Evolutionary conservation across 2,329 filamentous ascomycete species (phyloP), one percentile per base, ranked within the genome.

Genomic region (Sodiomyces alkalinus): DNA sequence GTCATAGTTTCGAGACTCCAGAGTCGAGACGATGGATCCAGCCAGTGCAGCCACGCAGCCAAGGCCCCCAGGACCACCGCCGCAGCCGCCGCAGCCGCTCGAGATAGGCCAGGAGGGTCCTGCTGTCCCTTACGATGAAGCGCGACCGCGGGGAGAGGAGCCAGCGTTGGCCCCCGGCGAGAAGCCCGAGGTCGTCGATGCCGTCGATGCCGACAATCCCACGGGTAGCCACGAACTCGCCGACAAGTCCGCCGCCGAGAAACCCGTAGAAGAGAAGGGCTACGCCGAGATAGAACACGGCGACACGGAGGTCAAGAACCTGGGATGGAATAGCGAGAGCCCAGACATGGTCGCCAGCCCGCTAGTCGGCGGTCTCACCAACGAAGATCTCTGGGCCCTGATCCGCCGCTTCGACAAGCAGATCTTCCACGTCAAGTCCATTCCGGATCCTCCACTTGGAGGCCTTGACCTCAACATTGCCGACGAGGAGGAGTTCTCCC

Each of bases 401-500:
- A 55, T 81, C 17, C 60, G 80, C 15, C 62, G 80, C 1, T 85
- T 86, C 48, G 74, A 86, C 47, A 82, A 82, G 58, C 66, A 71
- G 52, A 54, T 68, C 29, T 69, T 69, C 37, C 56, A 68, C 52
- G 78, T 90, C 40, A 82, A 80, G 46, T 71, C 77, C 17, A 68
- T 75, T 7, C 40, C 49, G 1, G 41, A 52, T 20, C 33, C 43
- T 0, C 52, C 52, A 1, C 64, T 78, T 1, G 79, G 77, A 5
- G 70, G 73, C 10, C 56, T 92, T 20, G 82, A 92, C 47, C 63
- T 92, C 33, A 82, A 85, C 40, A 76, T 82, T 31, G 75, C 80
- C 4, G 76, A 85, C 21, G 75, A 87, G 30, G 81, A 90, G 39
- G 78, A 86, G 32, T 90, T 90, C 47, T 81, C 78, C 0, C 81